Evolutionary conservation across 371 early-diverging fungal species (phyloP).

Genomic region (Thermomucor indicae-seudaticae): DNA sequence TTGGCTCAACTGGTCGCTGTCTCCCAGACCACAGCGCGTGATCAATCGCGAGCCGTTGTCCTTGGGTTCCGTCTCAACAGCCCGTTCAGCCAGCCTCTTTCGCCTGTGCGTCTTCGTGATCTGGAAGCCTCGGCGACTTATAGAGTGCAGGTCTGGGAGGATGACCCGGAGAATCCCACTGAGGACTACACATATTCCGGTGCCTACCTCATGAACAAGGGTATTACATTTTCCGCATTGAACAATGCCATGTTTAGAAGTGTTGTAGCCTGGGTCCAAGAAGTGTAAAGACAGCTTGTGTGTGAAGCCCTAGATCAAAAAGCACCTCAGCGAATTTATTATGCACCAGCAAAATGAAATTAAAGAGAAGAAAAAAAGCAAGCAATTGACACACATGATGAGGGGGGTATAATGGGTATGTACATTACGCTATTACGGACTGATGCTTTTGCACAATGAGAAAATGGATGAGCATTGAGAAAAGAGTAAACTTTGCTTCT

Average conservation of each 20-base stretch:
- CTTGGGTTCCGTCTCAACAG: constrained; percentile 25
- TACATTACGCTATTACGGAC: no score
- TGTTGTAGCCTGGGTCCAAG: constrained; percentile 3
- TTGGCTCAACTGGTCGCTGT: constrained; percentile 6
- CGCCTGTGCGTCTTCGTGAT: constrained; percentile 16
- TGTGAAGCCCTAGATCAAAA: no score
- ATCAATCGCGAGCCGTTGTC: constrained; percentile 19
- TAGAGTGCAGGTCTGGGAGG: constrained; percentile 14
- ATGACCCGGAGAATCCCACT: constrained; percentile 11
- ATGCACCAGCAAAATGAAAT: no score
- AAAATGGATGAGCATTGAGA: no score
- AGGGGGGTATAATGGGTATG: no score
- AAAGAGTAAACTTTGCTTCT: no score
- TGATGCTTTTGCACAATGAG: no score
- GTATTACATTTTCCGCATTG: constrained; percentile 5
- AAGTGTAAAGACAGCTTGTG: no score
- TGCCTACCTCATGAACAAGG: constrained; percentile 22
- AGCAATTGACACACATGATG: no score
- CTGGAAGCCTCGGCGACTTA: constrained; percentile 12
- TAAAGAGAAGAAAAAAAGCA: no score
- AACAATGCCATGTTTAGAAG: constrained; percentile 10
- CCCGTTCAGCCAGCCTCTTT: constrained; percentile 23
- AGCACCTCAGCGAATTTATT: no score
- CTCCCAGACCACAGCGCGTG: constrained; percentile 16
- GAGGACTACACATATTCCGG: constrained; percentile 20